Evolutionary conservation across 768 basidiomycete species (phyloP).

Genomic region (Lentinula lateritia): DNA sequence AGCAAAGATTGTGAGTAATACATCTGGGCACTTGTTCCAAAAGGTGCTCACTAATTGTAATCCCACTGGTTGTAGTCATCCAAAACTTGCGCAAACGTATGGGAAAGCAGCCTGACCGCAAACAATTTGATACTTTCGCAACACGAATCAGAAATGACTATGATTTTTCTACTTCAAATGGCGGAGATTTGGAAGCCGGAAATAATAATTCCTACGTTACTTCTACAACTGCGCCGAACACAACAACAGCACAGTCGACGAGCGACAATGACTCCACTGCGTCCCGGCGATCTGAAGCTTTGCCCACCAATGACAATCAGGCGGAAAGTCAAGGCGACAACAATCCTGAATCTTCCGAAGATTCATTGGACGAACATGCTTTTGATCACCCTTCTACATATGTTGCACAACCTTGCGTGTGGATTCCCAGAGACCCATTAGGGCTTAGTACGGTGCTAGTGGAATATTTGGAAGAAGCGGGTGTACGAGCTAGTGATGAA

Average conservation of each 20-base stretch:
- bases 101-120: conserved; percentile 14
- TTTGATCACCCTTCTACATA: conserved; percentile 47
- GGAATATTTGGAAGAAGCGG: conserved; percentile 29
- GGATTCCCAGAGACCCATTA: conserved; percentile 37
- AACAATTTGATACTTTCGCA: conserved; percentile 26
- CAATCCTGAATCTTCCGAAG: neutral
- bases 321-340: conserved; percentile 17
- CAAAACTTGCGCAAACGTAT: conserved; percentile 31
- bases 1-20: neutral
- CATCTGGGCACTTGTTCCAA: no score
- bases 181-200: conserved; percentile 1
- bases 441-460: conserved; percentile 35
- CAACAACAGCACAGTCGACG: neutral
- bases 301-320: conserved; percentile 8
- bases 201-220: neutral
- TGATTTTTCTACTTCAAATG: conserved; percentile 9
- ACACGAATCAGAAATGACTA: conserved; percentile 20
- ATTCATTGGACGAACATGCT: conserved; percentile 30
- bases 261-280: conserved; percentile 17
- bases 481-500: conserved; percentile 38
- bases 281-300: conserved; percentile 15
- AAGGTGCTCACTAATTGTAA: neutral
- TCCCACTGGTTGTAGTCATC: conserved; percentile 19
- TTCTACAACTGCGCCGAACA: neutral
- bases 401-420: conserved; percentile 39